Percentiles rank a stretch among this genome's conserved stretches.
Conservation (phyloP, 2,329 filamentous ascomycete species). For the Fusarium sp. region DNA sequence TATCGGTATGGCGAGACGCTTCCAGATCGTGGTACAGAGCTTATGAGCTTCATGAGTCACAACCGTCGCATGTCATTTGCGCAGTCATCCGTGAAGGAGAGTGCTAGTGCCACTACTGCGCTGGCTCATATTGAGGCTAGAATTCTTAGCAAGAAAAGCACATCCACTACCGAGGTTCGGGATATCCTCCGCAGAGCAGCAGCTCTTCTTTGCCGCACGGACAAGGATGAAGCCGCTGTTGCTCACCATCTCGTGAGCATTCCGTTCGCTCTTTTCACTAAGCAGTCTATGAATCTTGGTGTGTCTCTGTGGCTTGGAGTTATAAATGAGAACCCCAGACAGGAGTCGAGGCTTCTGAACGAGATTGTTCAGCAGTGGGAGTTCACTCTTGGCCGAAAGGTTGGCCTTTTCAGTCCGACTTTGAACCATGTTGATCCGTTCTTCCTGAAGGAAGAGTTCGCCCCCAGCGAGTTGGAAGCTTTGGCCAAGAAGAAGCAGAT, state of each 20-base stretch:
- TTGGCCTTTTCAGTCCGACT: constrained; percentile 82
- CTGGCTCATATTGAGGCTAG: constrained; percentile 79
- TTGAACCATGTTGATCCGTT: constrained; percentile 88
- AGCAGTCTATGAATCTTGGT: constrained; percentile 94
- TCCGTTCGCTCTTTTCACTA: constrained; percentile 92
- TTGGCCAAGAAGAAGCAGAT: constrained; percentile 80
- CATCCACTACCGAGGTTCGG: constrained; percentile 79
- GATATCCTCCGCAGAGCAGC: constrained; percentile 87
- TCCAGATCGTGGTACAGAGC: constrained; percentile 74
- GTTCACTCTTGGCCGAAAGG: constrained; percentile 77
- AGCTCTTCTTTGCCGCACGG: constrained; percentile 82
- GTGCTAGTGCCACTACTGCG: constrained; percentile 70
- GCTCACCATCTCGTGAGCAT: constrained; percentile 91
- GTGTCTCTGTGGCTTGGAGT: constrained; percentile 97
- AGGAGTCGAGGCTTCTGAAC: constrained; percentile 86
- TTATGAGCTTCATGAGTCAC: constrained; percentile 69
- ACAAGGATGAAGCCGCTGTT: constrained; percentile 79
- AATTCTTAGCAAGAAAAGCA: constrained; percentile 73
- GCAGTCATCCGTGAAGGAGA: constrained; percentile 63
- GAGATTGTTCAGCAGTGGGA: constrained; percentile 95
- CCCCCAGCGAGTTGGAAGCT: constrained; percentile 83
- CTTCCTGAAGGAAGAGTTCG: constrained; percentile 90
- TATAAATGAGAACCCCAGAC: constrained; percentile 91
- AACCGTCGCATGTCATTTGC: constrained; percentile 65
- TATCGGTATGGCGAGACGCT: constrained; percentile 87